Percentiles rank a stretch among this genome's conserved stretches.
These are phyloP conservation scores for Arachis monticola DNA, from an alignment of 331 rosid genomes.

Conservation along the genomic window DNA sequence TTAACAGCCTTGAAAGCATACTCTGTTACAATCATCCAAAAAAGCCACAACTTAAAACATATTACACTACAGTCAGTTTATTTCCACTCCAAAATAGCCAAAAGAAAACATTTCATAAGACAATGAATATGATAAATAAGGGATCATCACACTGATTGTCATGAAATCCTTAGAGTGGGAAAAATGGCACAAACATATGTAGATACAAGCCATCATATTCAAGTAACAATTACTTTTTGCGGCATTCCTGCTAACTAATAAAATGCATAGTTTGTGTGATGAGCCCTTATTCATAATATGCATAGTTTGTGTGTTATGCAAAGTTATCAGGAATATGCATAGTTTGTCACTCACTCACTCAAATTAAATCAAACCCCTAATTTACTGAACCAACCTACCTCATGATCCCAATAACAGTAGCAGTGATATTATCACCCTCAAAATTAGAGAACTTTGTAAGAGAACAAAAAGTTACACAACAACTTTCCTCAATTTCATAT, in stretches of 20 bases:
- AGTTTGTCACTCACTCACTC: neutral
- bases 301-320: too few relatives aligned
- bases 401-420: neutral
- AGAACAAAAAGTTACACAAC: neutral
- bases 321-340: neutral
- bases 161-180: neutral
- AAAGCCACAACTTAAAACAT: slow-evolving; percentile 25
- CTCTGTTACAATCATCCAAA: slow-evolving; percentile 57
- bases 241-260: neutral
- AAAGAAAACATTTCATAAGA: neutral
- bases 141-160: neutral
- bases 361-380: neutral
- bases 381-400: slow-evolving; percentile 3
- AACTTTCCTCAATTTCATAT: neutral
- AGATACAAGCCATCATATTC: neutral
- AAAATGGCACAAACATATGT: neutral
- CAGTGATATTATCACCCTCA: neutral
- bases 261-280: too few relatives aligned
- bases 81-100: slow-evolving; percentile 23
- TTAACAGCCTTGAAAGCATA: slow-evolving; percentile 99
- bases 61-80: slow-evolving; percentile 10
- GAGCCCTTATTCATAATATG: too few relatives aligned
- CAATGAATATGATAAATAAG: neutral
- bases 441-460: neutral
- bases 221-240: neutral